Evolutionary conservation across 768 basidiomycete species (phyloP), one percentile per base, ranked within the genome.

Genomic region (Mycena epipterygia): DNA sequence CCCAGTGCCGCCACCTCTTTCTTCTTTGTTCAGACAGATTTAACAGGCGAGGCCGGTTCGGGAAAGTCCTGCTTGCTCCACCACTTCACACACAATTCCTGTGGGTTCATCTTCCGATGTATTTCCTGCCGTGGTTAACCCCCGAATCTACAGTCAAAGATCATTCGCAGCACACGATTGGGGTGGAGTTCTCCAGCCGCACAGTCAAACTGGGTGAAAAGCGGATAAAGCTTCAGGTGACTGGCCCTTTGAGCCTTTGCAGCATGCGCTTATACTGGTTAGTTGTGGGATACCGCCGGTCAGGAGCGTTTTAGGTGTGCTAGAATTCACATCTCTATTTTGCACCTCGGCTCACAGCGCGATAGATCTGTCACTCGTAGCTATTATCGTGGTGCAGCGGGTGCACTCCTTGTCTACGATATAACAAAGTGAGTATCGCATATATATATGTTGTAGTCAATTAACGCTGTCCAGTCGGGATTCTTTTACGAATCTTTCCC

Each of bases 271-370:
- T 48, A 55, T 51, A 37, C 51, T n/a, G 51, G 46, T 19, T 73
- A 97, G 95, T 83, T 97, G 52, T 98, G 97, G 97, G 97, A 98
- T 80, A 97, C 96, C 25, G 97, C 97, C 35, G 97, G 97, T 21
- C 97, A 98, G 82, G 97, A 98, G 81, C 88, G 97, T 72, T 97
- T 97, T 80, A 88, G 96, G 91, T 95, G 68, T 65, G 67, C 67
- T 72, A 67, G 57, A 60, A 59, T 21, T 35, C n/a, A 59, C 35
- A 9, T 52, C 73, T 33, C 59, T 35, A 59, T 64, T 35, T 48
- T 12, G 21, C 33, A 30, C 37, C 27, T 39, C 4, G 73, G 64
- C 71, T 32, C 51, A 41, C 16, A 25, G 67, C 66, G 48, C 56
- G 51, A 44, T 74, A 95, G 95, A 75, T 95, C 95, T 27, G 95